Conservation (phyloP, 2,329 filamentous ascomycete genomes). For the Penicillium capsulatum region DNA sequence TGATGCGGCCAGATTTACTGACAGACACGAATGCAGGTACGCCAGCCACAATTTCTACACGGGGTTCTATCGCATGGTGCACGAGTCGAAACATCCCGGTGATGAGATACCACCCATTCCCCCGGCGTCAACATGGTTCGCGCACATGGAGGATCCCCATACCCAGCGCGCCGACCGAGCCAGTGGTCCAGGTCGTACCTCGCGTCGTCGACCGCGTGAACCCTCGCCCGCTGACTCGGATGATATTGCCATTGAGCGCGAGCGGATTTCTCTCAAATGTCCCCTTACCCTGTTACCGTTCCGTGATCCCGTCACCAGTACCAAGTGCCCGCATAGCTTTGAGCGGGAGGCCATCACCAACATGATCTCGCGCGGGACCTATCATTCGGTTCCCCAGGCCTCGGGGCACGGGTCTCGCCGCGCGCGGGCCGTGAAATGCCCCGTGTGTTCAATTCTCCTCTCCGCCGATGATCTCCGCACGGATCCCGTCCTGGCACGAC, state of each 20-base stretch:
- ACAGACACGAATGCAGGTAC: conserved; percentile 41
- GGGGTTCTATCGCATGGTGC: conserved; percentile 58
- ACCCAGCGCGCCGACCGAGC: conserved; percentile 10
- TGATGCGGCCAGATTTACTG: neutral
- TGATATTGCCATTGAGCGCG: conserved; percentile 45
- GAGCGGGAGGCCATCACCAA: conserved; percentile 45
- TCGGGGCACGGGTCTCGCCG: conserved; percentile 17
- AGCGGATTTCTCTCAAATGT: conserved; percentile 46
- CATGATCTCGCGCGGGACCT: conserved; percentile 41
- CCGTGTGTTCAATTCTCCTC: conserved; percentile 40
- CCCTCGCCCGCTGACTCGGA: conserved; percentile 33
- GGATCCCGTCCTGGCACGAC: conserved; percentile 39
- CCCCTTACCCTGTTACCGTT: conserved; percentile 47
- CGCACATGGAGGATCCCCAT: conserved; percentile 42
- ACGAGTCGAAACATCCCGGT: conserved; percentile 56
- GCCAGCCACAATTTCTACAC: conserved; percentile 57
- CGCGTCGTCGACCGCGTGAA: conserved; percentile 11
- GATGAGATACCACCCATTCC: conserved; percentile 53
- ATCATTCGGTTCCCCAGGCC: conserved; percentile 23
- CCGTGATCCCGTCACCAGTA: conserved; percentile 46
- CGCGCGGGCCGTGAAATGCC: conserved; percentile 35
- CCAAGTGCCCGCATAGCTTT: conserved; percentile 49
- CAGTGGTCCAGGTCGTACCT: neutral
- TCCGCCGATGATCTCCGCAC: conserved; percentile 37
- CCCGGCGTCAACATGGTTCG: conserved; percentile 60